Base-by-base conservation (phyloP, 257 asterid genomes). In the Solanum gracilifrons region DNA sequence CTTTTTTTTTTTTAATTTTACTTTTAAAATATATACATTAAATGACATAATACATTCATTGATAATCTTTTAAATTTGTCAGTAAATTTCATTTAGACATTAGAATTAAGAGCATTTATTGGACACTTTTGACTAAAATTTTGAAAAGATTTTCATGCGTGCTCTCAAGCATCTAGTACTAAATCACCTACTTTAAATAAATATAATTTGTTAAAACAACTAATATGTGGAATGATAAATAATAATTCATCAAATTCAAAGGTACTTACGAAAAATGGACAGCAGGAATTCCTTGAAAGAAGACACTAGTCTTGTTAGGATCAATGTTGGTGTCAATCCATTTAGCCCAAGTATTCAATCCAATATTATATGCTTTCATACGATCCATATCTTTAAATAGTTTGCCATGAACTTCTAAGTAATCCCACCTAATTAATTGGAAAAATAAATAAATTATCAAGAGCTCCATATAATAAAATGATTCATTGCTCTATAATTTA, bases 281-380 rank as follows among this genome's bases (percentile, higher is more conserved):
- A 0, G 96, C 83, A 32, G 98, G 93, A 43, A 94, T 92, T 84
- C 98, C 98, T 71, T 94, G 98, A 82, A 91, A 95, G 83, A 95
- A 93, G 7, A 95, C 96, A 5, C n/a, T 88, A 33, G 94, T 92
- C 84, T 87, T 90, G 76, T 74, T 23, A 37, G 93, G 90, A 86
- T 93, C 93, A 51, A 93, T 43, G 79, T 95, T 93, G 60, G 94
- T 86, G 87, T 93, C 97, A 2, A 94, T 90, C 98, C 98, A 95
- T 3, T 89, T 82, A 43, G 95, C 94, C 98, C 97, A 95, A 33
- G 96, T 93, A 9, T 91, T 94, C 74, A 94, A 87, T 27, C 95
- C 98, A 77, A 41, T 92, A 74, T 88, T 89, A 88, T 88, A 93
- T 18, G 96, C 94, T 84, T 85, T 93, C 94, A 91, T 92, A 4